Base-by-base conservation (phyloP, 768 basidiomycete genomes). In the Termitomyces sp. region DNA sequence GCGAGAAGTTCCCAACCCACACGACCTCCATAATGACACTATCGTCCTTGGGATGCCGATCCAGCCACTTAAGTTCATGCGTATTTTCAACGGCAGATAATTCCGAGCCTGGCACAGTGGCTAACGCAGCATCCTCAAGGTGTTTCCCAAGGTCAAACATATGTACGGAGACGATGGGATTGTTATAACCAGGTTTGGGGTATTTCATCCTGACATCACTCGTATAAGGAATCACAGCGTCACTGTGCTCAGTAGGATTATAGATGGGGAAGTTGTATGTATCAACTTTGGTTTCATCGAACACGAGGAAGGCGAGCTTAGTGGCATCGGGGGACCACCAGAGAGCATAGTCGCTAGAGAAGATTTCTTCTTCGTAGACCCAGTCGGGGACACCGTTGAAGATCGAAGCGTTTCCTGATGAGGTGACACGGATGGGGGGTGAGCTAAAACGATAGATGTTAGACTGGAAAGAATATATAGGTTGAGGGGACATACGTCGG, bases 321-420 rank as follows among this genome's bases (percentile, higher is more conserved):
- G 73, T 67, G 0, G 86, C 85, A 64, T 88, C 81, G 4, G 95
- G 96, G 11, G 91, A 89, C 89, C 91, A 98, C 94, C 94, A 98
- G 5, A 96, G 76, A 0, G 95, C 87, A 50, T 71, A 85, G 67
- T 94, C 84, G 41, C 74, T 68, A 3, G 79, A 74, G 65, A 94
- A 89, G 24, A 98, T 85, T 69, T 97, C 94, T 68, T 96, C 93
- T 70, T 96, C 94, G 71, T 95, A 95, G 5, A 98, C 96, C 96
- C 97, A 98, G 69, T 97, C 94, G 0, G 94, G 92, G 2, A 97
- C 90, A 7, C 97, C 97, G 66, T 98, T 86, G 78, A 98, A 97
- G 16, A 95, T 78, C 0, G 89, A 88, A 0, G 84, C 80, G 54
- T 88, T 91, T 0, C 97, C 97, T 15, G 87, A 83, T 1, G 78